These are phyloP conservation scores for Albugo candida DNA, from an alignment of 352 stramenopile genomes.

Conservation along the genomic window DNA sequence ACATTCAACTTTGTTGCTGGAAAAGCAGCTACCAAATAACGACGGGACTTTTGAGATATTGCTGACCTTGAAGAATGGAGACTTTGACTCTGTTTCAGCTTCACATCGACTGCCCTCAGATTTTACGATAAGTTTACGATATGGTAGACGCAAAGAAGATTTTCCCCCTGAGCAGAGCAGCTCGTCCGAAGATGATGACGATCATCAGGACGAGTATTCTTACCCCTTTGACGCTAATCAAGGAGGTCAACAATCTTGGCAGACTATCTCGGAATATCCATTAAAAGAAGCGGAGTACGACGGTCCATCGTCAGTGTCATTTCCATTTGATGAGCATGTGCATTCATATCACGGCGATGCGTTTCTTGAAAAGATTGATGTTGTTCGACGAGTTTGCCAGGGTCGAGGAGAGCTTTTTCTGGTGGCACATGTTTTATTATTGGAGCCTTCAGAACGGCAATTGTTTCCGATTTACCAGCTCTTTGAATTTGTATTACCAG, in stretches of 20 bases:
- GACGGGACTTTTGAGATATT: constrained; percentile 23
- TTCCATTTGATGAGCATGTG: constrained; percentile 40
- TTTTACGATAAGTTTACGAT: constrained; percentile 40
- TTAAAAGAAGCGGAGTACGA: constrained; percentile 28
- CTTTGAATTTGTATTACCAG: constrained; percentile 57
- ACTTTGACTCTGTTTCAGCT: constrained; percentile 67
- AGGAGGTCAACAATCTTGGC: not conserved
- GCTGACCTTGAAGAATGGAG: constrained; percentile 36
- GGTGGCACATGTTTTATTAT: constrained; percentile 24
- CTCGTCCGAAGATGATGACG: constrained; percentile 4
- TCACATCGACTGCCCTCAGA: constrained; percentile 43
- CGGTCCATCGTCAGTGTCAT: constrained; percentile 37
- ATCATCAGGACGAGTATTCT: not conserved
- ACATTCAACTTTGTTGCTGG: constrained; percentile 49
- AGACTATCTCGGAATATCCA: not conserved
- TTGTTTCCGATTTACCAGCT: constrained; percentile 49
- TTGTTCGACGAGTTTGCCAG: constrained; percentile 30
- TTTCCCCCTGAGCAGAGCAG: constrained; percentile 19
- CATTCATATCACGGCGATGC: constrained; percentile 65
- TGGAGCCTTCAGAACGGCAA: constrained; percentile 17
- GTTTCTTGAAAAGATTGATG: constrained; percentile 62
- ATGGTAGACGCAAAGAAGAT: constrained; percentile 20
- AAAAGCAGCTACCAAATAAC: constrained; percentile 7
- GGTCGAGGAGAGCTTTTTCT: constrained; percentile 49
- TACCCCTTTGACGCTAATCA: not conserved